These are phyloP conservation scores for Penicillium verhagenii DNA, from an alignment of 495 filamentous ascomycete species.

Conservation along the genomic window DNA sequence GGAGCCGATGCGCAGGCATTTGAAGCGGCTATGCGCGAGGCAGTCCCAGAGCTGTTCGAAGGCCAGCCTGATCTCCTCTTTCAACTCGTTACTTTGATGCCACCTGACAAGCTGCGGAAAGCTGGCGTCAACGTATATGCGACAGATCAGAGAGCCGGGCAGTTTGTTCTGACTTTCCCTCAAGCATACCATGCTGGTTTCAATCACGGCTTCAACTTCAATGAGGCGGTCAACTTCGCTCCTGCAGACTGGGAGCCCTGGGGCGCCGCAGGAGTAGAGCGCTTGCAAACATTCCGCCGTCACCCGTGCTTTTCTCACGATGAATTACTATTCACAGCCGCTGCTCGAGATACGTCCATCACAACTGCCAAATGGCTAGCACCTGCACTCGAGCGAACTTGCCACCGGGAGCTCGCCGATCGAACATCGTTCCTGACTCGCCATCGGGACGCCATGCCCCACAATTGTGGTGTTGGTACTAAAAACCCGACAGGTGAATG, in stretches of 20 bases:
- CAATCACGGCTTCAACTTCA: slow-evolving; percentile 98
- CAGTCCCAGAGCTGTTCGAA: slow-evolving; percentile 94
- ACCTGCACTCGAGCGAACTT: slow-evolving; percentile 77
- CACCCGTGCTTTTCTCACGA: slow-evolving; percentile 98
- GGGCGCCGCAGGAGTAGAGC: slow-evolving; percentile 81
- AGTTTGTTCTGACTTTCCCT: slow-evolving; percentile 94
- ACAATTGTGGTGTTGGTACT: slow-evolving; percentile 45
- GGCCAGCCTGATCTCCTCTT: slow-evolving; percentile 96
- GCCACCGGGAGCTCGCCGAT: slow-evolving; percentile 66
- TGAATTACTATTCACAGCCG: slow-evolving; percentile 89
- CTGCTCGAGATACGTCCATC: slow-evolving; percentile 75
- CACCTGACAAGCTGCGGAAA: slow-evolving; percentile 91
- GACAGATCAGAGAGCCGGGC: slow-evolving; percentile 89
- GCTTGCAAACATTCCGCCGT: slow-evolving; percentile 82
- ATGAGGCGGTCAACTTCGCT: slow-evolving; percentile 98
- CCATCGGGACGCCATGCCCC: slow-evolving; percentile 55
- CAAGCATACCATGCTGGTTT: slow-evolving; percentile 92
- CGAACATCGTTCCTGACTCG: slow-evolving; percentile 64
- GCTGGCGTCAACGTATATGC: slow-evolving; percentile 92
- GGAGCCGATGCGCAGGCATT: slow-evolving; percentile 91
- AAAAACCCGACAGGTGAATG: slow-evolving; percentile 34
- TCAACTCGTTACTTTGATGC: slow-evolving; percentile 91
- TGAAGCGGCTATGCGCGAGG: slow-evolving; percentile 90
- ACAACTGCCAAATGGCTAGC: slow-evolving; percentile 93
- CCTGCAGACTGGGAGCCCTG: slow-evolving; percentile 96